These are phyloP conservation scores for Tardiomyces digboiensis DNA, from an alignment of 1,139 yeast genomes.

Conservation along the genomic window DNA sequence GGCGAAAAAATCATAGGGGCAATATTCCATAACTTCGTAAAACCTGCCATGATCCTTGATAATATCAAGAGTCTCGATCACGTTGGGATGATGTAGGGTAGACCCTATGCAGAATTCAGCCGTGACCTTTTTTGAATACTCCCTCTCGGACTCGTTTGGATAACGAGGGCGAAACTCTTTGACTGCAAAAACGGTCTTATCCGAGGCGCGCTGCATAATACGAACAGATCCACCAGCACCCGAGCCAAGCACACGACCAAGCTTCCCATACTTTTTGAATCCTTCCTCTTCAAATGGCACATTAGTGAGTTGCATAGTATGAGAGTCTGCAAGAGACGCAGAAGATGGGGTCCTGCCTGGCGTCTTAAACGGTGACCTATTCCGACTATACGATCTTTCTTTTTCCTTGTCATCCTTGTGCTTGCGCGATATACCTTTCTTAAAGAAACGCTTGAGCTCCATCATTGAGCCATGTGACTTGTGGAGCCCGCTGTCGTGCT, in stretches of 20 bases:
- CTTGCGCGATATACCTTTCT: slow-evolving; percentile 5
- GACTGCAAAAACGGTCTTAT: slow-evolving; percentile 75
- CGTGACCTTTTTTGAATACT: slow-evolving; percentile 87
- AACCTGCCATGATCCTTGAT: slow-evolving; percentile 84
- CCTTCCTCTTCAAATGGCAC: slow-evolving; percentile 33
- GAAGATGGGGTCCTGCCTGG: slow-evolving; percentile 3
- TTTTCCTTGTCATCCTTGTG: background rate
- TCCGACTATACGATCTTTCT: slow-evolving; percentile 1
- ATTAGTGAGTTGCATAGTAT: slow-evolving; percentile 10
- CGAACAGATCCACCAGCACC: slow-evolving; percentile 96
- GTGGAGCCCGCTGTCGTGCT: slow-evolving; percentile 4
- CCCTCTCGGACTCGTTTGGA: slow-evolving; percentile 69
- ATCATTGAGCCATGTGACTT: slow-evolving; percentile 26
- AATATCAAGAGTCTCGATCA: slow-evolving; percentile 85
- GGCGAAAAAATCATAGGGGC: slow-evolving; percentile 88
- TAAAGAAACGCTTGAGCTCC: slow-evolving; percentile 32
- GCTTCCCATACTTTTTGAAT: slow-evolving; percentile 67
- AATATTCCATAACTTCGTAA: slow-evolving; percentile 90
- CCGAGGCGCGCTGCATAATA: slow-evolving; percentile 58
- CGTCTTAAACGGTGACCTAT: background rate
- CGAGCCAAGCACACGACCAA: slow-evolving; percentile 84
- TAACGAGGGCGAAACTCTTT: slow-evolving; percentile 81
- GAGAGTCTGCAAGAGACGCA: slow-evolving; percentile 6
- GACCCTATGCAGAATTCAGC: slow-evolving; percentile 95
- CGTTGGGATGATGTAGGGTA: slow-evolving; percentile 82